Conservation (phyloP, 1,284 basidiomycete genomes). For the Boletellus deceptivus region DNA sequence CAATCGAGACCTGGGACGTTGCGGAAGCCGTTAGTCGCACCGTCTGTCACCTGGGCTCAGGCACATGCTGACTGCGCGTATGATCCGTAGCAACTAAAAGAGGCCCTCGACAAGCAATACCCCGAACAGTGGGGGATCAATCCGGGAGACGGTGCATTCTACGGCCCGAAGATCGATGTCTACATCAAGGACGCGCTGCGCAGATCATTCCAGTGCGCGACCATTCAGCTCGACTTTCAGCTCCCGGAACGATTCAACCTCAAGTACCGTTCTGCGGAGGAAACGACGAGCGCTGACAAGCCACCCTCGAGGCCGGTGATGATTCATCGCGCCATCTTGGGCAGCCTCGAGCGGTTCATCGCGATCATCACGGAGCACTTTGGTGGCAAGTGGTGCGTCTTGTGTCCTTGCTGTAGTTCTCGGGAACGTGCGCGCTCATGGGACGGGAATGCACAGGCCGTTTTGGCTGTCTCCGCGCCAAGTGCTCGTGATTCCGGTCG, state of each 20-base stretch:
- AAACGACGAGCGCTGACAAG: conserved; percentile 49
- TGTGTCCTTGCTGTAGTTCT: no score
- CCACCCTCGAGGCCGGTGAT: conserved; percentile 86
- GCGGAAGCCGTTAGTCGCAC: conserved; percentile 69
- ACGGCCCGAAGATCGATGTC: conserved; percentile 98
- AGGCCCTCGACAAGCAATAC: conserved; percentile 84
- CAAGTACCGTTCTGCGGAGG: conserved; percentile 80
- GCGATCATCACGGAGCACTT: conserved; percentile 98
- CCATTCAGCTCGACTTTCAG: conserved; percentile 99
- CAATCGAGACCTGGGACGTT: conserved; percentile 85
- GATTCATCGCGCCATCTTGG: conserved; percentile 97
- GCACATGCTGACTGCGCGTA: conserved; percentile 8
- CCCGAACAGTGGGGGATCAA: conserved; percentile 93
- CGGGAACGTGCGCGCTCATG: no score
- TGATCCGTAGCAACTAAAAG: conserved; percentile 68
- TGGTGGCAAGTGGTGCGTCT: conserved; percentile 87
- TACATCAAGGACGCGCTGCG: conserved; percentile 91
- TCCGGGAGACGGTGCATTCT: conserved; percentile 96
- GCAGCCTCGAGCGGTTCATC: conserved; percentile 93
- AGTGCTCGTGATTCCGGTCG: conserved; percentile 92
- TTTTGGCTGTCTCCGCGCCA: conserved; percentile 98
- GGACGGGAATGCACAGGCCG: conserved; percentile 52
- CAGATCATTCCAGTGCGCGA: conserved; percentile 97
- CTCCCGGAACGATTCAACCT: conserved; percentile 98
- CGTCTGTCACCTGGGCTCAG: not conserved